Evolutionary conservation across 306 rosid genomes (phyloP), one percentile per base, ranked within the genome.

Genomic region (Astragalus membranaceus): DNA sequence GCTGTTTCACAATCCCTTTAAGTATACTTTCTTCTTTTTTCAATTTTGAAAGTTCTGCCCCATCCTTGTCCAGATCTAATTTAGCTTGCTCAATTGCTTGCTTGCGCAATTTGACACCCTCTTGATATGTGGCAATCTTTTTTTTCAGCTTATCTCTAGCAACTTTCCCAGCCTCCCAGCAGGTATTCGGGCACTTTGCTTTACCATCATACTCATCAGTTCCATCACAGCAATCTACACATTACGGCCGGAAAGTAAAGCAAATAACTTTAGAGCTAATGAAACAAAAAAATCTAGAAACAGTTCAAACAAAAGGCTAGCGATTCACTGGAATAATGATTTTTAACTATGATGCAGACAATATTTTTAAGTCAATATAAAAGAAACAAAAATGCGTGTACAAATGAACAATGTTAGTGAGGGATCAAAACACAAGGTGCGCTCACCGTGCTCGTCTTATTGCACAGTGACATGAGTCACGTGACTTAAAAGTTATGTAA

Each of bases 141-240:
- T 64, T 91, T 56, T 71, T 80, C 73, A 95, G 82, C 81, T 82
- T 89, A 60, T 87, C 87, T 64, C 97, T 86, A 10, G 96, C 96
- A 75, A 76, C 92, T 87, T 86, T 89, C 75, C 99, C 97, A 62
- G 92, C 92, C 85, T 91, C 92, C 99, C 99, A 95, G 87, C 99
- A 95, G 30, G 91, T 87, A 82, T 89, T 95, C 79, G 88, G 84
- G 82, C 99, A 95, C 65, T 83, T 81, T 6, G 81, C 88, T 78
- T 80, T 78, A 69, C 86, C 84, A 37, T 87, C 89, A 75, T 88
- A 91, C 80, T 95, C 99, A 50, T 95, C 99, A 66, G 88, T 83
- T 78, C 99, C 99, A 80, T 95, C 99, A 77, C 99, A 95, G 80
- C 99, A 95, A 82, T 95, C 99, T 94, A 79, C 66, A 77, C 8